A percentile compares a stretch with the other conserved stretches of the same genome.
Conservation (phyloP, 2,329 filamentous ascomycete species). For the Diaporthe citri region DNA sequence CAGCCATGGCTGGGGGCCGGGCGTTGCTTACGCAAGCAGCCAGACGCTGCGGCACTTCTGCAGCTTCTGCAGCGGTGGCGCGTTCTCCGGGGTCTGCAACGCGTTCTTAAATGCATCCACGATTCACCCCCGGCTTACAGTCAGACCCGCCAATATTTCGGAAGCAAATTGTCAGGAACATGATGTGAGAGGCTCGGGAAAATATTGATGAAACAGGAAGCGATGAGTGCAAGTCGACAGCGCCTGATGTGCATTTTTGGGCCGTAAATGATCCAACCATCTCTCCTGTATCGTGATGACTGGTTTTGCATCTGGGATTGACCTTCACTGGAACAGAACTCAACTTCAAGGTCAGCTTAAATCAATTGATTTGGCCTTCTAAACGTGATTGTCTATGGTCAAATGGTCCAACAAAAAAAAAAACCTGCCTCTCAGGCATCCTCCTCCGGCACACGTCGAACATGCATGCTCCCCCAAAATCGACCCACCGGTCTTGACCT, state of each 20-base stretch:
- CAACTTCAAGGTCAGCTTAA: neutral
- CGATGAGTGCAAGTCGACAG: neutral
- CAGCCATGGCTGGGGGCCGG: neutral
- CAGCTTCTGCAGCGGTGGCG: too few species aligned
- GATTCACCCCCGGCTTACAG: neutral
- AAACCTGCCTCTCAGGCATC: neutral
- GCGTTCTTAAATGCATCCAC: neutral
- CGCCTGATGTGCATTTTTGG: neutral
- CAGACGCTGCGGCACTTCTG: neutral
- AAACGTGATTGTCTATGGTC: neutral
- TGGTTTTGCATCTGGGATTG: neutral
- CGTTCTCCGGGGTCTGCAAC: neutral
- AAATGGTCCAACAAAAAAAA: neutral
- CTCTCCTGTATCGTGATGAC: neutral
- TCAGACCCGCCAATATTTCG: too few species aligned
- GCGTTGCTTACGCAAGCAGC: neutral
- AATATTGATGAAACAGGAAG: neutral
- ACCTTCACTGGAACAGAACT: neutral
- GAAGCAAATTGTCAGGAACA: neutral
- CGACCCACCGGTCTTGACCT: neutral
- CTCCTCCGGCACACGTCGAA: neutral
- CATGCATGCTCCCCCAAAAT: neutral
- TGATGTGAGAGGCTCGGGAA: neutral
- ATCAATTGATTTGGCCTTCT: neutral
- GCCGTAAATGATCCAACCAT: neutral